Evolutionary conservation across 192 early-diverging fungal genomes (phyloP).

Genomic region (Backusella morwellensis): DNA sequence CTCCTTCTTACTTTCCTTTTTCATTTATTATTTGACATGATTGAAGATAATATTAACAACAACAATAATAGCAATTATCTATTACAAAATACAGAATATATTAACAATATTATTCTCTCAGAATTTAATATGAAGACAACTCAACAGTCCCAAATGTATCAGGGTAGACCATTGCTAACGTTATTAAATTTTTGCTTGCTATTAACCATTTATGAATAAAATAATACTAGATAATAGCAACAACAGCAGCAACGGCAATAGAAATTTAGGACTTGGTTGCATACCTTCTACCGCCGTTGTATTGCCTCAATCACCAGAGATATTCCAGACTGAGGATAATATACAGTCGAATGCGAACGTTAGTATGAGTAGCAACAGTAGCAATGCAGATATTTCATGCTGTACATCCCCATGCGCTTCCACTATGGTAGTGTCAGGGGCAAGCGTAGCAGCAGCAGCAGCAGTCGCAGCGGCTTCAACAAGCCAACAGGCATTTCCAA

Average conservation of each 20-base stretch:
- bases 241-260: not conserved
- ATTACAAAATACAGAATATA: constrained; percentile 2
- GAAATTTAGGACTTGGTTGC: not conserved
- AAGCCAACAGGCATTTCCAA: constrained; percentile 8
- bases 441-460: not conserved
- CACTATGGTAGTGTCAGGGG: not conserved
- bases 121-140: not conserved
- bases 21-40: constrained; percentile 2
- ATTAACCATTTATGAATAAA: not conserved
- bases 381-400: constrained; percentile 3
- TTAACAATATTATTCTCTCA: not conserved
- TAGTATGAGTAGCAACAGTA: constrained; percentile 2
- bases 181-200: not conserved
- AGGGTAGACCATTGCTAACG: constrained; percentile 1
- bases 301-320: constrained; percentile 10
- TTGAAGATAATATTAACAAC: not conserved
- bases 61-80: not conserved
- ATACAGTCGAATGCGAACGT: not conserved
- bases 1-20: constrained; percentile 11
- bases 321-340: not conserved
- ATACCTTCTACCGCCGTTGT: not conserved
- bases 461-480: not conserved
- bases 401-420: constrained; percentile 11
- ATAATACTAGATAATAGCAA: not conserved
- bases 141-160: not conserved